Evolutionary conservation across 1,139 yeast species (phyloP), one percentile per base, ranked within the genome.

Genomic region (Candida pseudoviswanathii): DNA sequence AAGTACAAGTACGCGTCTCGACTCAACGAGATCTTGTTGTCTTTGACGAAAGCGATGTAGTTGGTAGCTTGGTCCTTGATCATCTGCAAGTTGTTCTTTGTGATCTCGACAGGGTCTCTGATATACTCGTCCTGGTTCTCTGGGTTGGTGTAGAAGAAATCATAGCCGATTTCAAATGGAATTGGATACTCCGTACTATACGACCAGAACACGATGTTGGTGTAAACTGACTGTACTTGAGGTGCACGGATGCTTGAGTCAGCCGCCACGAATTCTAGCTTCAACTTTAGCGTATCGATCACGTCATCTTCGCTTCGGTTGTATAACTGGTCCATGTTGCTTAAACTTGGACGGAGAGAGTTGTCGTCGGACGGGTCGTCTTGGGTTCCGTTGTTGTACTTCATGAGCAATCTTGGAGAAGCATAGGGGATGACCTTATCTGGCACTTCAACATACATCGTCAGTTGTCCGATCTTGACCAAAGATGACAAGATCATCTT

Each of bases 141-240:
- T 8, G 47, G 48, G 26, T 64, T 59, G 5, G 68, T 60, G 56
- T 75, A 75, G 57, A 75, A 75, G 56, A 76, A 75, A 54, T 76
- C 81, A 51, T 73, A 73, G 4, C 70, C 71, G 24, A 76, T 55
- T 41, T 65, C 66, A 49, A 73, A 63, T 2, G 80, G 80, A 34
- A 76, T 56, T 1, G 80, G 79, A 51, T 69, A 74, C 40, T 75
- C 79, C 1, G 78, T 62, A 43, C 64, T 62, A 54, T 71, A 74
- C 2, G 80, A 63, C 80, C 80, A 76, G 6, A 71, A 64, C 1
- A 75, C 72, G 9, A 76, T 58, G 52, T 73, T 74, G 27, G 67
- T 56, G 10, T 74, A 80, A 11, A 76, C 61, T 48, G 58, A 58
- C 22, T 62, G 58, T 10, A 73, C 66, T 6, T 55, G 59, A 1